Evolutionary conservation across 1,284 basidiomycete species (phyloP).

Genomic region (Volvariella volvacea): DNA sequence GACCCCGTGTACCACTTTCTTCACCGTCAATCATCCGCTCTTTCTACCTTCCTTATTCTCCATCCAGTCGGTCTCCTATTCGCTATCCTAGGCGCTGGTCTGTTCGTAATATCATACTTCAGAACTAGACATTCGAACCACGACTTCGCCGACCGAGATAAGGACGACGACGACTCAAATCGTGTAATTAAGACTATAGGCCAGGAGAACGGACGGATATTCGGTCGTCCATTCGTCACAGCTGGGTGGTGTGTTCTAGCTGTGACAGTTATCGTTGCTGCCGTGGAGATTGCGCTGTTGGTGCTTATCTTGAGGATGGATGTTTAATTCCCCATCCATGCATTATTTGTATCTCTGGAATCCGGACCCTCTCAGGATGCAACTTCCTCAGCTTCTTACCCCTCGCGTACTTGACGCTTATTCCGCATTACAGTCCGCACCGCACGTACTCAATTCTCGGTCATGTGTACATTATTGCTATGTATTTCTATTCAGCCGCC

Average conservation of each 20-base stretch:
- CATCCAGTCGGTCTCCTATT: slow-evolving; percentile 60
- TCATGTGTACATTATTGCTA: too few species aligned
- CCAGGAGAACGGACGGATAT: slow-evolving; percentile 51
- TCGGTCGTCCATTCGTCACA: slow-evolving; percentile 73
- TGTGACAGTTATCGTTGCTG: slow-evolving; percentile 55
- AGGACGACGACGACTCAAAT: slow-evolving; percentile 15
- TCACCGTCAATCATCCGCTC: slow-evolving; percentile 4
- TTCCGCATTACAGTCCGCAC: too few species aligned
- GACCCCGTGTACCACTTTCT: too few species aligned
- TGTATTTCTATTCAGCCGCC: too few species aligned
- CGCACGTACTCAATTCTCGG: too few species aligned
- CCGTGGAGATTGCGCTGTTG: slow-evolving; percentile 59
- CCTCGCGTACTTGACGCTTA: too few species aligned
- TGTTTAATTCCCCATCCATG: not conserved
- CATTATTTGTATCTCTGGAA: not conserved
- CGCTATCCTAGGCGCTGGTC: slow-evolving; percentile 52
- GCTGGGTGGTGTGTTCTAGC: slow-evolving; percentile 68
- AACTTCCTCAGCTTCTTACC: too few species aligned
- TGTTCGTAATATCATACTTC: slow-evolving; percentile 55
- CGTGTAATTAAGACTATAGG: slow-evolving; percentile 43
- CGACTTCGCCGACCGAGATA: slow-evolving; percentile 63
- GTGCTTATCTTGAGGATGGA: slow-evolving; percentile 43
- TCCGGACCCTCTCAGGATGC: too few species aligned
- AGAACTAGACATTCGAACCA: slow-evolving; percentile 60
- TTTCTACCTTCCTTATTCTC: slow-evolving; percentile 18